A percentile compares a stretch with the other conserved stretches of the same genome.
These are phyloP conservation scores for Lomentospora prolificans DNA, from an alignment of 2,329 filamentous ascomycete species.

Conservation along the genomic window DNA sequence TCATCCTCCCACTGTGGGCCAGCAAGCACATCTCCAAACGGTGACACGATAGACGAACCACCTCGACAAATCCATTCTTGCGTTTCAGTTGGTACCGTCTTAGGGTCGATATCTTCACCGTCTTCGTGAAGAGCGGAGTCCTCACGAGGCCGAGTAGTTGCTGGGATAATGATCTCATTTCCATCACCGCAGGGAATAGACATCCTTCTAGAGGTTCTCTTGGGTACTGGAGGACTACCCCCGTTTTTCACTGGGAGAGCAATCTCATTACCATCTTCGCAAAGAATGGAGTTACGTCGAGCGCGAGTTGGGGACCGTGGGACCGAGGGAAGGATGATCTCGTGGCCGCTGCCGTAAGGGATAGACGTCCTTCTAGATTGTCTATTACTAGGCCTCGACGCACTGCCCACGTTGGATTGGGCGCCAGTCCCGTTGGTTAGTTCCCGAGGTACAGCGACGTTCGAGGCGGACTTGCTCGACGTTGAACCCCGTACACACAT, in stretches of 20 bases:
- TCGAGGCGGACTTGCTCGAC: slow-evolving; percentile 15
- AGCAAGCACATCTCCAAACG: slow-evolving; percentile 67
- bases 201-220: slow-evolving; percentile 21
- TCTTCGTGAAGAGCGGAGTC: background rate
- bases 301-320: background rate
- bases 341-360: slow-evolving; percentile 29
- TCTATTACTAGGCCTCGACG: background rate
- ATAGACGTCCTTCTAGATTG: slow-evolving; percentile 10
- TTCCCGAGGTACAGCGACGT: background rate
- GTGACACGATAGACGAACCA: slow-evolving; percentile 73
- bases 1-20: slow-evolving; percentile 79
- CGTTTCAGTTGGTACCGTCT: slow-evolving; percentile 11
- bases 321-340: slow-evolving; percentile 24
- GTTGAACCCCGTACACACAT: slow-evolving; percentile 53
- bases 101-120: background rate
- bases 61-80: slow-evolving; percentile 55
- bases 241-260: slow-evolving; percentile 21
- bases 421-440: background rate
- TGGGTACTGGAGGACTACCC: slow-evolving; percentile 9
- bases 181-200: slow-evolving; percentile 43
- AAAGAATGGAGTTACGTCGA: slow-evolving; percentile 31
- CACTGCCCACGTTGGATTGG: no score
- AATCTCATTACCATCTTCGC: slow-evolving; percentile 38
- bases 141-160: slow-evolving; percentile 13
- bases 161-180: slow-evolving; percentile 41